Evolutionary conservation across 2,329 filamentous ascomycete species (phyloP).

Genomic region (Thermothelomyces thermophilus): DNA sequence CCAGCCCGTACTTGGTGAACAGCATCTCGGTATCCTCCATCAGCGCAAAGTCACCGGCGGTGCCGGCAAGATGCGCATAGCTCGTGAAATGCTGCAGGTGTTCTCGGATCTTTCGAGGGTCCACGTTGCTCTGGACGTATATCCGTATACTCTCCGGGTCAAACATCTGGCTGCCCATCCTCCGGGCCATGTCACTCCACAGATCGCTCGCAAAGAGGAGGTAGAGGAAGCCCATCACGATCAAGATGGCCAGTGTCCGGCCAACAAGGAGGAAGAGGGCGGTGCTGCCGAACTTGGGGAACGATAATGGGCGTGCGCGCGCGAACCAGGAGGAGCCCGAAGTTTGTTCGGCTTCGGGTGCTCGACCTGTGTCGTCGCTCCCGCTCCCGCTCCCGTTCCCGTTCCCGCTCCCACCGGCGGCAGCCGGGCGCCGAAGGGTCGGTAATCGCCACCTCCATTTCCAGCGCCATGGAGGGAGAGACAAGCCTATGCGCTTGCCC

Average conservation of each 20-base stretch:
- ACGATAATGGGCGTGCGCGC: slow-evolving; percentile 9
- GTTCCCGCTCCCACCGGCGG: slow-evolving; percentile 29
- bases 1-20: slow-evolving; percentile 66
- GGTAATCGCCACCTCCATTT: slow-evolving; percentile 49
- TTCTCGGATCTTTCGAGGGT: slow-evolving; percentile 61
- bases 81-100: slow-evolving; percentile 71
- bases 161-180: slow-evolving; percentile 64
- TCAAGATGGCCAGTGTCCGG: slow-evolving; percentile 64
- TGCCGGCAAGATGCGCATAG: slow-evolving; percentile 90
- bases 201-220: slow-evolving; percentile 80
- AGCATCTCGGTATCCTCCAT: slow-evolving; percentile 77
- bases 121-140: slow-evolving; percentile 67
- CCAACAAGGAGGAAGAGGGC: slow-evolving; percentile 53
- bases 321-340: neutral
- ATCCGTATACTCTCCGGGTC: slow-evolving; percentile 75
- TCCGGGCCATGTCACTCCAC: slow-evolving; percentile 59
- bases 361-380: slow-evolving; percentile 17
- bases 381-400: slow-evolving; percentile 30
- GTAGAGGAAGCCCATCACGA: slow-evolving; percentile 74
- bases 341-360: neutral
- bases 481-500: slow-evolving; percentile 50
- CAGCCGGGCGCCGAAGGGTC: slow-evolving; percentile 26
- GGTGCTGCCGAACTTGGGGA: slow-evolving; percentile 36
- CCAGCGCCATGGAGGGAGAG: slow-evolving; percentile 49
- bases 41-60: slow-evolving; percentile 80